Evolutionary conservation across 148 eudicot species (phyloP).

Genomic region (Vaccinium vitisidaea): DNA sequence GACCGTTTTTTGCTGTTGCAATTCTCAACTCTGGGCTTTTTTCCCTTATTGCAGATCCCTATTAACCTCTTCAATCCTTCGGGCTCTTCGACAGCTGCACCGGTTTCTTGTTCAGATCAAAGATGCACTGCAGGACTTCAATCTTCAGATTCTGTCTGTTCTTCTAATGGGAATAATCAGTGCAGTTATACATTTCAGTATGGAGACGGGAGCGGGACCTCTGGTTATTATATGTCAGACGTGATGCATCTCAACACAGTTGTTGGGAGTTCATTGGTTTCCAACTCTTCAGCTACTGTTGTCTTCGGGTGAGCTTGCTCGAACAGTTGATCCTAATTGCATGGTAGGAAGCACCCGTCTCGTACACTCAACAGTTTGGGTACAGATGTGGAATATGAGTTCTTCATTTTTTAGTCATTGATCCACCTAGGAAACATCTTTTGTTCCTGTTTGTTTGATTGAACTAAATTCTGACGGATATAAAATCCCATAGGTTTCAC

Average conservation of each 20-base stretch:
- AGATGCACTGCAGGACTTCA: constrained; percentile 59
- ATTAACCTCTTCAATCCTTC: constrained; percentile 62
- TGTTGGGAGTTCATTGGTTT: constrained; percentile 54
- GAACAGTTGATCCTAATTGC: background rate
- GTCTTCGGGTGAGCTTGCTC: constrained; percentile 70
- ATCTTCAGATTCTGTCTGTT: constrained; percentile 59
- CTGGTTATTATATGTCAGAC: constrained; percentile 78
- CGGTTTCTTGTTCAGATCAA: constrained; percentile 75
- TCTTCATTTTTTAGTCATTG: background rate
- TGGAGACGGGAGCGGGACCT: constrained; percentile 94
- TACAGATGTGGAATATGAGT: background rate
- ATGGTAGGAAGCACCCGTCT: background rate
- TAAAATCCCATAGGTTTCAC: background rate
- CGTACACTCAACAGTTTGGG: background rate
- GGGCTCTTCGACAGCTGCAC: constrained; percentile 62
- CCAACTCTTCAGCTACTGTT: constrained; percentile 77
- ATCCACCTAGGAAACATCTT: background rate
- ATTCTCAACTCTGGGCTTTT: background rate
- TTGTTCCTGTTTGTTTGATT: background rate
- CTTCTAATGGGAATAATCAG: constrained; percentile 48
- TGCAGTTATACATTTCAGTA: constrained; percentile 77
- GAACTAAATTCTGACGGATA: background rate
- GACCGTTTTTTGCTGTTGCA: background rate
- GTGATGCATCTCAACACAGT: constrained; percentile 68
- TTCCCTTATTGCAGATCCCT: constrained; percentile 42